These are phyloP conservation scores for Colletotrichum sp. DNA, from an alignment of 2,329 filamentous ascomycete species.

Conservation along the genomic window DNA sequence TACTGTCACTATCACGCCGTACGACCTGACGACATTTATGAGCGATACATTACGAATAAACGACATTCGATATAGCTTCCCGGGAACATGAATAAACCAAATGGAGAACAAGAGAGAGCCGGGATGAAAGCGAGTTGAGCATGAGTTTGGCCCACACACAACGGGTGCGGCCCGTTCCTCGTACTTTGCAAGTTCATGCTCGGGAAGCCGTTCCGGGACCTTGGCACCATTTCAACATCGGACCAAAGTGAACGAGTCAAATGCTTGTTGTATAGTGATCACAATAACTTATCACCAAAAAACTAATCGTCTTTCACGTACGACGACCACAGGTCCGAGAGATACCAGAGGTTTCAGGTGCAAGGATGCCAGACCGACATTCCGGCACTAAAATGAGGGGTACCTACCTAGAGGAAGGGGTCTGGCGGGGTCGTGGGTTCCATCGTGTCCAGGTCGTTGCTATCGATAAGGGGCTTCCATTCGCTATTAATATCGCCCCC, in stretches of 20 bases:
- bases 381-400: slow-evolving; percentile 6
- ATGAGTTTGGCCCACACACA: not conserved
- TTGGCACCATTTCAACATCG: not conserved
- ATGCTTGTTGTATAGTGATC: not conserved
- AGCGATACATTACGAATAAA: not conserved
- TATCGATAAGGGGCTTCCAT: not conserved
- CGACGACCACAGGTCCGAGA: not conserved
- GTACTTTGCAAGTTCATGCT: not conserved
- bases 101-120: not conserved
- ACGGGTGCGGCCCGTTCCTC: slow-evolving; percentile 3
- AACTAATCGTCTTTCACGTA: not conserved
- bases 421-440: not conserved
- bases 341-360: not conserved
- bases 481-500: not conserved
- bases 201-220: not conserved
- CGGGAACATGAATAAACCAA: not conserved
- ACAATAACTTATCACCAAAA: not conserved
- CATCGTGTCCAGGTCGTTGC: not conserved
- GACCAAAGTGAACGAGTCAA: not conserved
- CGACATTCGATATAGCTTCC: not conserved
- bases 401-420: not conserved
- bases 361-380: slow-evolving; percentile 8
- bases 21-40: slow-evolving; percentile 19
- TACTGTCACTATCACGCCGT: slow-evolving; percentile 18
- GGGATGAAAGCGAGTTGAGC: not conserved